Conservation (phyloP, 75 land plant genomes). For the Sequoia sempervirens region DNA sequence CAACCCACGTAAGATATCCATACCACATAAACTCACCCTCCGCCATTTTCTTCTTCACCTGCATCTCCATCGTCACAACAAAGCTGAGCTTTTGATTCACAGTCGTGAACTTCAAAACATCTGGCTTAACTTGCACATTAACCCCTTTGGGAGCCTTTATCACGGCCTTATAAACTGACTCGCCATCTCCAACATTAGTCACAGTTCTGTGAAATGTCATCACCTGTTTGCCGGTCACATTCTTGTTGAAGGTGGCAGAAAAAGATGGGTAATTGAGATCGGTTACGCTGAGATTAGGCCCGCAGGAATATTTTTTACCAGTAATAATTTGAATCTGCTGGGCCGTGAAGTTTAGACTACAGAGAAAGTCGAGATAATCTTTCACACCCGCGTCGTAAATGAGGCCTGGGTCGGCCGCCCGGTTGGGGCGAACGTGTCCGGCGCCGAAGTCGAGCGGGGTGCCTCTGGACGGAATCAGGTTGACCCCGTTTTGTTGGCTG, state of each 20-base stretch:
- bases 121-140: too few relatives aligned
- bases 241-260: background rate
- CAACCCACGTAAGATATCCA: too few relatives aligned
- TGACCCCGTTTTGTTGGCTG: background rate
- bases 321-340: background rate
- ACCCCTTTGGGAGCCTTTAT: too few relatives aligned
- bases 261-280: conserved; percentile 1
- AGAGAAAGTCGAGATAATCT: conserved; percentile 31
- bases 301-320: background rate
- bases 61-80: too few relatives aligned
- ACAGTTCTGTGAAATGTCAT: background rate
- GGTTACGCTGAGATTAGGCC: too few relatives aligned
- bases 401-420: conserved; percentile 57
- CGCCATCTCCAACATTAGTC: background rate
- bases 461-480: conserved; percentile 4
- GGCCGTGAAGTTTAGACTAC: conserved; percentile 13
- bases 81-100: too few relatives aligned
- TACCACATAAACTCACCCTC: too few relatives aligned
- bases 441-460: conserved; percentile 47
- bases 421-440: conserved; percentile 39
- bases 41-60: too few relatives aligned
- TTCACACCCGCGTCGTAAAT: conserved; percentile 41
- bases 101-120: too few relatives aligned
- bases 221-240: background rate
- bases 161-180: background rate